These are phyloP conservation scores for Areca catechu DNA, from an alignment of 176 grass and related monocot species.

Conservation along the genomic window DNA sequence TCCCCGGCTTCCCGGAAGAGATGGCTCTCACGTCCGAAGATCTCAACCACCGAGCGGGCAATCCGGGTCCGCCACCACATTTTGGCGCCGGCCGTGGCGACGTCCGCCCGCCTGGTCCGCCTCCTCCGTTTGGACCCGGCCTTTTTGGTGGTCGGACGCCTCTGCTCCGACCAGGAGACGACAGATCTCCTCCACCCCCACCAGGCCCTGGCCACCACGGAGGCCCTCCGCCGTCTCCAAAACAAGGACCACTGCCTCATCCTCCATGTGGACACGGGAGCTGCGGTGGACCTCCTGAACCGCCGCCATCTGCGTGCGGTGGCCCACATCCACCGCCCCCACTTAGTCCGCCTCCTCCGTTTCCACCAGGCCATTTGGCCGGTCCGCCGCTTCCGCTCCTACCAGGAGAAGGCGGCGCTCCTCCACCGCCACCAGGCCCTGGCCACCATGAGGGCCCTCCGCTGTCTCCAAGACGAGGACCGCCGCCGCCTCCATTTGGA, in stretches of 20 bases:
- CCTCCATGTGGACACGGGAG: background rate
- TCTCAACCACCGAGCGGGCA: background rate
- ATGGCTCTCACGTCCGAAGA: slow-evolving; percentile 20
- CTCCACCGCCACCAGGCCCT: background rate
- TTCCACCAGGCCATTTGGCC: background rate
- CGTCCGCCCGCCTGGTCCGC: background rate
- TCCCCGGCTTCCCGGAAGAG: slow-evolving; percentile 24
- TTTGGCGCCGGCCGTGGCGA: no score
- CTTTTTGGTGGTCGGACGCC: background rate
- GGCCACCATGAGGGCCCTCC: background rate
- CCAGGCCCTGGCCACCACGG: background rate
- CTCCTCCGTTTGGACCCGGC: background rate
- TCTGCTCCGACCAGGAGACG: background rate
- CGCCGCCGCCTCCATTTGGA: background rate
- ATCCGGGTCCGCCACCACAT: no score
- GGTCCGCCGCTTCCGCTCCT: background rate
- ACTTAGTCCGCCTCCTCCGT: background rate
- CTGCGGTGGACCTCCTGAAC: no score
- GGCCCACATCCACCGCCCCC: no score
- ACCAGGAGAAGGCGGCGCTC: background rate
- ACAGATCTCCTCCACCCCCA: background rate
- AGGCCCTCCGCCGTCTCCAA: no score
- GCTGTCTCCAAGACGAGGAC: no score
- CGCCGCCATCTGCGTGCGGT: no score
- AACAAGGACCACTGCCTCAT: background rate